phyloP scores from a whole-genome alignment of 805 yeast species.

The Debaryomyces hansenii region DNA sequence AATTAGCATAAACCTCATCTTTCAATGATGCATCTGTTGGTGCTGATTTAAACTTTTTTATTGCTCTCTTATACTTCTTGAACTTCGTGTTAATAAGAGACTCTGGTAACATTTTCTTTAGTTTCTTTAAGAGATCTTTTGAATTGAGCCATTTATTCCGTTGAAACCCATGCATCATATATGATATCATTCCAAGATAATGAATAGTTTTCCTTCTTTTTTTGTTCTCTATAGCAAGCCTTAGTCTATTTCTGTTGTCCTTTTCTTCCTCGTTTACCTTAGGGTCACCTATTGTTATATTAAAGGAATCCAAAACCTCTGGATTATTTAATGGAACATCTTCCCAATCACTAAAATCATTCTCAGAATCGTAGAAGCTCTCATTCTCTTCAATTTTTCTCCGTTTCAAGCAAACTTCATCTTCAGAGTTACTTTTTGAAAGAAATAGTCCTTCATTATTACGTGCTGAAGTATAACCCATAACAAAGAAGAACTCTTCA shows the following conservation, averaged over 20 bases:
- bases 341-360: slow-evolving; percentile 18
- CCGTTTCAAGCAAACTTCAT: neutral
- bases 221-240: slow-evolving; percentile 2
- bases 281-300: neutral
- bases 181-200: slow-evolving; percentile 22
- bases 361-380: slow-evolving; percentile 3
- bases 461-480: neutral
- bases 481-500: neutral
- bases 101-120: slow-evolving; percentile 26
- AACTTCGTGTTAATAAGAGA: slow-evolving; percentile 12
- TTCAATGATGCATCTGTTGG: neutral
- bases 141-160: slow-evolving; percentile 22
- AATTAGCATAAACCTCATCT: slow-evolving; percentile 13
- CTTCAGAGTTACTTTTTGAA: slow-evolving; percentile 3
- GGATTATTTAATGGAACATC: slow-evolving; percentile 10
- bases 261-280: neutral
- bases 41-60: neutral
- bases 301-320: slow-evolving; percentile 4
- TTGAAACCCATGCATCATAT: slow-evolving; percentile 17
- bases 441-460: slow-evolving; percentile 1
- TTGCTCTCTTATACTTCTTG: slow-evolving; percentile 15
- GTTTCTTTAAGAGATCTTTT: slow-evolving; percentile 15
- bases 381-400: neutral
- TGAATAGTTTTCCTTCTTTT: slow-evolving; percentile 12
- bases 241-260: neutral